Conservation (phyloP, 2,329 filamentous ascomycete genomes). For the Pochonia chlamydosporia region DNA sequence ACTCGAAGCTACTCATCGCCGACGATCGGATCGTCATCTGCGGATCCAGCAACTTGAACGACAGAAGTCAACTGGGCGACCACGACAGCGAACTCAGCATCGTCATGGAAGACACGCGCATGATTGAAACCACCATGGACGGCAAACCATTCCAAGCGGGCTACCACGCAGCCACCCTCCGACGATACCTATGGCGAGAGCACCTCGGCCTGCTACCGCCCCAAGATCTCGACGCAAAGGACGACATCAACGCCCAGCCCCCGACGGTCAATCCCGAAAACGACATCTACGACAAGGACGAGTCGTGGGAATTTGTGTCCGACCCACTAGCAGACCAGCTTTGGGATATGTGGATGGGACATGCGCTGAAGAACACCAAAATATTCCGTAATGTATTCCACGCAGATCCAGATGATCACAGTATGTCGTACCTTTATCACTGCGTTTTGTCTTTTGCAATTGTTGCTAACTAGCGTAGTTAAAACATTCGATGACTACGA, state of each 20-base stretch:
- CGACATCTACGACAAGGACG: slow-evolving; percentile 53
- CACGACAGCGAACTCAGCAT: slow-evolving; percentile 91
- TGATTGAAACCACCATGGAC: slow-evolving; percentile 68
- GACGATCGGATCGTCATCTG: slow-evolving; percentile 84
- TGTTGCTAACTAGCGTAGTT: slow-evolving; percentile 38
- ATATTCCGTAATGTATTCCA: slow-evolving; percentile 78
- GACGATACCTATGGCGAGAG: slow-evolving; percentile 82
- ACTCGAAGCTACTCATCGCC: slow-evolving; percentile 83
- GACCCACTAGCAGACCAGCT: slow-evolving; percentile 66
- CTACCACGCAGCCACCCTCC: slow-evolving; percentile 75
- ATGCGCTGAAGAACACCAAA: slow-evolving; percentile 65
- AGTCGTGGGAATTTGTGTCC: slow-evolving; percentile 58
- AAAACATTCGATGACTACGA: slow-evolving; percentile 90
- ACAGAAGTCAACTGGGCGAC: slow-evolving; percentile 78
- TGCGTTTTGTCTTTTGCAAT: background rate
- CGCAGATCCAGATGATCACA: slow-evolving; percentile 82
- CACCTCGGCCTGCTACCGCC: slow-evolving; percentile 76
- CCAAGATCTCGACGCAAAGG: slow-evolving; percentile 61
- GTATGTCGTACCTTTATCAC: slow-evolving; percentile 32
- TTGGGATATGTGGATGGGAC: slow-evolving; percentile 62
- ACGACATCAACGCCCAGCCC: slow-evolving; percentile 69
- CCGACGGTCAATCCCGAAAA: slow-evolving; percentile 63
- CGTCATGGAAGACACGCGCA: slow-evolving; percentile 77
- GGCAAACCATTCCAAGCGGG: slow-evolving; percentile 71
- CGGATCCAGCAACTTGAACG: slow-evolving; percentile 86